Base-by-base conservation (phyloP, 768 basidiomycete genomes). In the Amanita muscaria region DNA sequence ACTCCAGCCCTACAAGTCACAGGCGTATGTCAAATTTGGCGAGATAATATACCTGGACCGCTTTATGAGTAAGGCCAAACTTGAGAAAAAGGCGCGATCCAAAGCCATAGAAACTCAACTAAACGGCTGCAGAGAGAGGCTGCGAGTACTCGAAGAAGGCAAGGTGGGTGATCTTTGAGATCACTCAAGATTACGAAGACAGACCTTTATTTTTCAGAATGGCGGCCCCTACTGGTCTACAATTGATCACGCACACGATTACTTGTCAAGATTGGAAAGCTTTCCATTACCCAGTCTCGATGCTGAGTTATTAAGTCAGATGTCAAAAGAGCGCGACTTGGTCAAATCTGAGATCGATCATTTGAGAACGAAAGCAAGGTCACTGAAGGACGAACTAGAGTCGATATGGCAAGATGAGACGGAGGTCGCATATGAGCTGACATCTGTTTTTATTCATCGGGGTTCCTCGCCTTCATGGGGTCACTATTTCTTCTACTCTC, bases 401-500 rank as follows among this genome's bases (percentile, higher is more conserved):
- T 61, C 60, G 1, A 55, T 91, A 1, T 97, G 93, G 93, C 64
- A 64, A 35, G 76, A 80, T 51, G 78, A 79, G 34, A 72, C 59
- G 12, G 64, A 71, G 23, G 78, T 77, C 6, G 80, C 82, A 23
- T 98, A 96, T 59, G 89, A 96, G 57, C 73, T 98, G 34, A 90
- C 88, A 0, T 88, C 89, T 8, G 94, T 97, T 15, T 98, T 90
- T 68, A 85, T 97, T 48, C 93, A 98, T 61, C 83, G 93, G 22
- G 93, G 92, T 38, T 75, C 82, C 43, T 85, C 81, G 14, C 81
- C 88, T 2, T 85, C 84, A 5, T 91, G 80, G 65, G 91, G 91
- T 3, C 93, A 96, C 59, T 96, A 96, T 63, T 98, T 91, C 71
- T 89, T 97, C 63, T 96, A 94, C 61, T 88, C 92, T 44, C 76